These are phyloP conservation scores for Hawksworthiomyces lignivorus DNA, from an alignment of 2,329 filamentous ascomycete species.

Conservation along the genomic window DNA sequence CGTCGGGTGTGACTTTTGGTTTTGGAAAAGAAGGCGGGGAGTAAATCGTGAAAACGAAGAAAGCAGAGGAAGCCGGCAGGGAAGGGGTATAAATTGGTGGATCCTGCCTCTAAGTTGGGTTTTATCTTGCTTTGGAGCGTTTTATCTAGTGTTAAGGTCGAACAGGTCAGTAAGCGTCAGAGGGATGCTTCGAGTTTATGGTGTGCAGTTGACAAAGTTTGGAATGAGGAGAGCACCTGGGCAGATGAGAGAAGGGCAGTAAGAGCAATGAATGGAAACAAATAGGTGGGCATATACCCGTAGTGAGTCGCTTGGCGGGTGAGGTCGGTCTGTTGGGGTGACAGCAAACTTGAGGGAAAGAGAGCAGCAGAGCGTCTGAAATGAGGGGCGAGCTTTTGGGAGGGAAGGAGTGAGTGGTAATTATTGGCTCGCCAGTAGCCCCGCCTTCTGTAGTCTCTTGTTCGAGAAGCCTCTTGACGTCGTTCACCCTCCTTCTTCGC, in stretches of 20 bases:
- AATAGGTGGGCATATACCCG: too few relatives aligned
- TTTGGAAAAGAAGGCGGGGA: too few relatives aligned
- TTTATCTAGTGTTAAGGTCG: too few relatives aligned
- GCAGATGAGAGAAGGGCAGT: too few relatives aligned
- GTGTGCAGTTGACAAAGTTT: background rate
- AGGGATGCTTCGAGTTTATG: background rate
- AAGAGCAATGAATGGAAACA: background rate
- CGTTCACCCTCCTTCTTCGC: background rate
- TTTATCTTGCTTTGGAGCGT: background rate
- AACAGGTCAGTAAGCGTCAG: too few relatives aligned
- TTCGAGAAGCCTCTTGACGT: background rate
- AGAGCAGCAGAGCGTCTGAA: background rate
- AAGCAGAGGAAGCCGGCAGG: background rate
- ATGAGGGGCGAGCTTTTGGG: constrained; percentile 1
- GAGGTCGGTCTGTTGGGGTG: constrained; percentile 6
- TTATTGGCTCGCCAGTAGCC: constrained; percentile 6
- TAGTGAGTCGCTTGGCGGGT: too few relatives aligned
- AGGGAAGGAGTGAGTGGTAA: background rate
- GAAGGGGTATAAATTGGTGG: background rate
- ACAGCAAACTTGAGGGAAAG: background rate
- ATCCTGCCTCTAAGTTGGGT: too few relatives aligned
- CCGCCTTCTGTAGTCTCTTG: background rate
- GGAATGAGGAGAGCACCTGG: too few relatives aligned
- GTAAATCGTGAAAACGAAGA: background rate
- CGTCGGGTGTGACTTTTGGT: too few relatives aligned